Base-by-base conservation (phyloP, 805 yeast genomes). In the Yueomyces sp. region DNA sequence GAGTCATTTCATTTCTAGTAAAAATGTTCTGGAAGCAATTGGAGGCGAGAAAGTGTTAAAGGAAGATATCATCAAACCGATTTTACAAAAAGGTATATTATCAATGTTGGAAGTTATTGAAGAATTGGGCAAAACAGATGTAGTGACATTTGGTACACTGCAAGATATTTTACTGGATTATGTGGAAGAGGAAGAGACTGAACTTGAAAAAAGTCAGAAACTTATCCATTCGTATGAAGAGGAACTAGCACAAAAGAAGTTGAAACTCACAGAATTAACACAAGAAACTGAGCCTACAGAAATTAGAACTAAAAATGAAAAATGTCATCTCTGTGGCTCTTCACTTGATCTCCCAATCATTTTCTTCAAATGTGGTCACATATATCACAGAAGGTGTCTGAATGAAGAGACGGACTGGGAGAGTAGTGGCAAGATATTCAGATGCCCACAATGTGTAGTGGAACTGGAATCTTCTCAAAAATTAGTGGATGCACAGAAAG, bases 311-410 rank as follows among this genome's bases (percentile, higher is more conserved):
- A 85, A 80, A 52, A 74, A 76, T 48, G 70, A 77, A 29, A 68
- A 67, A 36, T 88, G 96, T 55, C 65, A 76, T 11, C 69, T 76
- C 19, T 88, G 96, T 56, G 67, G 73, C 7, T 65, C 72, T 38
- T 70, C 74, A 9, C 63, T 90, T 26, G 94, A 85, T 46, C 69
- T 79, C 38, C 96, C 97, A 0, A 72, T 81, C 2, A 74, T 84
- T 1, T 94, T 85, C 53, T 92, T 90, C 66, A 74, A 77, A 49
- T 92, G 98, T 64, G 71, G 72, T 31, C 98, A 92, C 55, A 77
- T 92, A 3, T 87, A 76, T 56, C 97, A 92, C 56, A 84, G 81
- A 51, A 68, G 81, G 39, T 92, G 98, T 56, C 62, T 86, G 28
- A 69, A 69, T 41, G 78, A 77, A 38, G 73, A 68, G 36, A 60